Evolutionary conservation across 2,329 filamentous ascomycete species (phyloP).

Genomic region (Colletotrichum somersetense): DNA sequence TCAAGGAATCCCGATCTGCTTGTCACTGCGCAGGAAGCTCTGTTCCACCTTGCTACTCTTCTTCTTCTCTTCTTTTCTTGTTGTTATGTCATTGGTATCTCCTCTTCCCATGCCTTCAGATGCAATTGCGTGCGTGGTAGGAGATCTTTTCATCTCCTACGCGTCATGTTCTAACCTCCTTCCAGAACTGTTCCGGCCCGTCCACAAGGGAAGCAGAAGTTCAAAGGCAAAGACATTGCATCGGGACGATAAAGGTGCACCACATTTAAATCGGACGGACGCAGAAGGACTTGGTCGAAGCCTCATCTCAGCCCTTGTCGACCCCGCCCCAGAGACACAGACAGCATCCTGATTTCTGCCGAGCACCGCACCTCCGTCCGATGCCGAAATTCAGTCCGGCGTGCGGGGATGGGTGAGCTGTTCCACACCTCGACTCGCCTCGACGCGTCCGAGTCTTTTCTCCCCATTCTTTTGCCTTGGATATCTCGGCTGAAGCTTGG

Average conservation of each 20-base stretch:
- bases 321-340: background rate
- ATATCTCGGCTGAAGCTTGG: background rate
- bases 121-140: background rate
- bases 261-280: background rate
- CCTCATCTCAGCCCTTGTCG: background rate
- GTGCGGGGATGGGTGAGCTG: background rate
- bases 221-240: background rate
- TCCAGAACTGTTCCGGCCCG: constrained; percentile 4
- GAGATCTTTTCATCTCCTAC: background rate
- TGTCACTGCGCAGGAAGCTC: too few relatives aligned
- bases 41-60: background rate
- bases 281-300: background rate
- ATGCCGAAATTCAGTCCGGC: constrained; percentile 1
- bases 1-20: background rate
- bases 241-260: background rate
- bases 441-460: background rate
- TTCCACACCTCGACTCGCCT: background rate
- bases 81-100: background rate
- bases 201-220: background rate
- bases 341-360: background rate
- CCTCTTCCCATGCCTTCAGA: background rate
- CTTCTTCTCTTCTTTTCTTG: too few relatives aligned
- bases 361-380: background rate
- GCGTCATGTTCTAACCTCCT: background rate
- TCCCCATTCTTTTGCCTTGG: background rate